phyloP scores from a whole-genome alignment of 768 basidiomycete genomes.

The Cyathus striatus region DNA sequence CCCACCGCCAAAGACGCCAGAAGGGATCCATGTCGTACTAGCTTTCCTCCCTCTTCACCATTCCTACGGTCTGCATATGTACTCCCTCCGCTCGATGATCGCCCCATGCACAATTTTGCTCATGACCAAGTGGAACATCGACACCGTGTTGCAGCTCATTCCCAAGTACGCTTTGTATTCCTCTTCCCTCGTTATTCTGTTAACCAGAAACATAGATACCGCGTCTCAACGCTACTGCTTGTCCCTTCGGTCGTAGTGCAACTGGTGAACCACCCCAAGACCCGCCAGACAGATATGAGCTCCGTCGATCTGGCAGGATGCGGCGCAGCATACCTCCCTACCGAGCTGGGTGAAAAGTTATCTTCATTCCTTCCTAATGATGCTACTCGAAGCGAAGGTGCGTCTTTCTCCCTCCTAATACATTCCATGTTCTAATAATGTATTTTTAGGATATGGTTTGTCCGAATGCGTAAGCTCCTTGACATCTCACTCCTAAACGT shows the following conservation, averaged over 20 bases:
- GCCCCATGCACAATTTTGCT: slow-evolving; percentile 44
- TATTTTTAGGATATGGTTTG: no score
- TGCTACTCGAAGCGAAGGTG: slow-evolving; percentile 30
- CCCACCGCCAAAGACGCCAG: slow-evolving; percentile 31
- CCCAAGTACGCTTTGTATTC: slow-evolving; percentile 60
- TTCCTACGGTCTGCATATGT: slow-evolving; percentile 53
- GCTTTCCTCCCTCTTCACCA: slow-evolving; percentile 69
- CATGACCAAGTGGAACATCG: slow-evolving; percentile 56
- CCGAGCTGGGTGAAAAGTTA: slow-evolving; percentile 41
- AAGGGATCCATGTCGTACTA: slow-evolving; percentile 42
- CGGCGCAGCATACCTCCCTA: slow-evolving; percentile 69
- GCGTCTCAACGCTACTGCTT: slow-evolving; percentile 40
- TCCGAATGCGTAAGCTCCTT: no score
- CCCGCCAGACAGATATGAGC: slow-evolving; percentile 46
- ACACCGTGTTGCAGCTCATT: slow-evolving; percentile 45
- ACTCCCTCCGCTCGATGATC: slow-evolving; percentile 41
- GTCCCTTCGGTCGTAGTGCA: slow-evolving; percentile 67
- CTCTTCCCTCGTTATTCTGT: no score
- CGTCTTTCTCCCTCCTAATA: no score
- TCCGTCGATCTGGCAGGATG: slow-evolving; percentile 36
- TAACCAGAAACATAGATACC: slow-evolving; percentile 36
- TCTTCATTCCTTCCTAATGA: slow-evolving; percentile 26
- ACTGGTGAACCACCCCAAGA: slow-evolving; percentile 51
- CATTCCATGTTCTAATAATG: no score
- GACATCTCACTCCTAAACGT: not conserved